Evolutionary conservation across 768 basidiomycete genomes (phyloP), one percentile per base, ranked within the genome.

Genomic region (Steccherinum ochraceum): DNA sequence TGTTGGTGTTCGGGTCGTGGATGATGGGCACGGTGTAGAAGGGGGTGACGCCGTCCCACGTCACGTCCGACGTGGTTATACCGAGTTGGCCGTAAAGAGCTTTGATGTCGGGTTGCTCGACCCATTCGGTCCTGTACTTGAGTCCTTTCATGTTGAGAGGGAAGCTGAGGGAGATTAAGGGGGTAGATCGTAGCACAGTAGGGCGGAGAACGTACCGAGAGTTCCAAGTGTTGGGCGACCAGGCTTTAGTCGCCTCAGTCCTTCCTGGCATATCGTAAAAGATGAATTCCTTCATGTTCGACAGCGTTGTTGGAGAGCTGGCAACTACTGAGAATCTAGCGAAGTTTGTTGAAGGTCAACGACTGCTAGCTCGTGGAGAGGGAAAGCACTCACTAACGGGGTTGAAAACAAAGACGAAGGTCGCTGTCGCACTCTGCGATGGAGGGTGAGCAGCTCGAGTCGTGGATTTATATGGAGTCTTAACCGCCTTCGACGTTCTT

Each of bases 1-100:
- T 52, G 4, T 66, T 67, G 4, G 74, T 78, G 26, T 60, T 60
- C 0, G 71, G 69, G 56, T 81, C 79, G 55, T 72, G 58, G 49
- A 83, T 77, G 24, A 72, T 66, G 0, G 81, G 80, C 0, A 78
- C 63, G 11, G 75, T 78, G 61, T 79, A 77, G 40, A 51, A 52
- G 1, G 59, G 66, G 10, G 46, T 46, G 7, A 35, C 30, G 2
- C 67, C 70, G 49, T 70, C 67, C 2, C 48, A 23, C 0, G 71
- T 74, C 16, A 74, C 68, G 1, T 59, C 50, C 2, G 72, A 68
- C 2, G 73, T 67, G 2, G 58, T 51, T 11, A 70, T 65, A 0
- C 69, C 67, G 11, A 71, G 41, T 46, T 67, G 60, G 48, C 65
- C 65, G 63, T 61, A 63, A 40, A 56, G 58, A 1, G 43, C 23